Percentiles rank a stretch among this genome's conserved stretches.
phyloP scores from a whole-genome alignment of 2,329 filamentous ascomycete genomes.

The Rachicladosporium sp. region DNA sequence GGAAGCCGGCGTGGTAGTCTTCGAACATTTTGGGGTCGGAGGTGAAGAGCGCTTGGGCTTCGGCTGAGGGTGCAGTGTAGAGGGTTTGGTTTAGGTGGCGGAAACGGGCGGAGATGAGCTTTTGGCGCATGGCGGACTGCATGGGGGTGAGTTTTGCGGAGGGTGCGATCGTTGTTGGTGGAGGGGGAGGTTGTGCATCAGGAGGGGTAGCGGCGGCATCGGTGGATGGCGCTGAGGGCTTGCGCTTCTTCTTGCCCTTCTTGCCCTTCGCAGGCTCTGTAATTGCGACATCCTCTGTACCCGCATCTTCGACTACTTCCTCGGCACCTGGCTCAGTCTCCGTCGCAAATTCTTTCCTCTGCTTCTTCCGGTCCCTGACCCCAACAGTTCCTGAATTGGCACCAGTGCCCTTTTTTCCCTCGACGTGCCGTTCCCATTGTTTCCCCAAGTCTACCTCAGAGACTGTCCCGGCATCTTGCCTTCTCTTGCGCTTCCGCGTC shows the following conservation, averaged over 20 bases:
- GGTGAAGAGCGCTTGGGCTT: conserved; percentile 73
- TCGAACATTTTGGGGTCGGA: conserved; percentile 84
- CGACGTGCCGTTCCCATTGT: conserved; percentile 69
- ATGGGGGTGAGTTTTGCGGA: conserved; percentile 69
- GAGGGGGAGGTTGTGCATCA: conserved; percentile 7
- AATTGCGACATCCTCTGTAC: conserved; percentile 13
- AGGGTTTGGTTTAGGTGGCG: conserved; percentile 94
- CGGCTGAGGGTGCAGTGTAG: conserved; percentile 77
- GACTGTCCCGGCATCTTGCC: conserved; percentile 31
- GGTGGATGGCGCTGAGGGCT: conserved; percentile 1
- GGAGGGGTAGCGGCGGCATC: conserved; percentile 2
- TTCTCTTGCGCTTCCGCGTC: conserved; percentile 16
- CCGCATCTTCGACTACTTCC: conserved; percentile 23
- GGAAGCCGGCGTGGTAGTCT: conserved; percentile 94
- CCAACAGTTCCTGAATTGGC: conserved; percentile 20
- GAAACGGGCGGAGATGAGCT: conserved; percentile 89
- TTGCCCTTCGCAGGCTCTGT: conserved; percentile 16
- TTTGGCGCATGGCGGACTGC: conserved; percentile 86
- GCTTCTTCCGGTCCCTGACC: conserved; percentile 17
- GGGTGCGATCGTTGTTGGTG: conserved; percentile 19
- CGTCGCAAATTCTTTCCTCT: conserved; percentile 15
- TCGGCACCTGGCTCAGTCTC: too few relatives aligned
- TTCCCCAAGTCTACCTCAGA: conserved; percentile 61
- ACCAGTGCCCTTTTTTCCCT: conserved; percentile 42
- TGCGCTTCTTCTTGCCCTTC: conserved; percentile 19